phyloP scores from a whole-genome alignment of 306 rosid genomes.

The Elaeagnus macrophylla region DNA sequence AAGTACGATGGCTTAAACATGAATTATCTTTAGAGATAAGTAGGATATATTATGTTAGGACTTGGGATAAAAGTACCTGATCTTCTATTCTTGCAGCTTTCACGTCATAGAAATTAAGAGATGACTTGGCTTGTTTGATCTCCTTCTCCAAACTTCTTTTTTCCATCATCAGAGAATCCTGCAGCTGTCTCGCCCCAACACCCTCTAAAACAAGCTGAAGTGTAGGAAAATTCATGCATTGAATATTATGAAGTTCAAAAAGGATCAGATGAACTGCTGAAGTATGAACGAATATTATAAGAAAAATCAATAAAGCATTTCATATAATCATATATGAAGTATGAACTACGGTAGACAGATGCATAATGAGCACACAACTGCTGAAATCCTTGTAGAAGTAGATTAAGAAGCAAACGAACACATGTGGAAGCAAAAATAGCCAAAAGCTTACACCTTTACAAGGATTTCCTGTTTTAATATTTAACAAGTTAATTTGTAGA shows the following conservation, averaged over 20 bases:
- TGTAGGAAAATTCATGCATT: not conserved
- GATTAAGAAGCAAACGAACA: too few relatives aligned
- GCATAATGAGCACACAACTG: too few relatives aligned
- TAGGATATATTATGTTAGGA: constrained; percentile 1
- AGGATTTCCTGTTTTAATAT: too few relatives aligned
- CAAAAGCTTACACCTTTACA: too few relatives aligned
- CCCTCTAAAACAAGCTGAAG: constrained; percentile 92
- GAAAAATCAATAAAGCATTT: too few relatives aligned
- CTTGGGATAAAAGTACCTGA: constrained; percentile 49
- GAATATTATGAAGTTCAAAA: not conserved
- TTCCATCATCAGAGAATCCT: constrained; percentile 49
- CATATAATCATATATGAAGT: too few relatives aligned
- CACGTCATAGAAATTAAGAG: constrained; percentile 54
- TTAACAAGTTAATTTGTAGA: too few relatives aligned
- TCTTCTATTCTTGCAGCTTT: constrained; percentile 71
- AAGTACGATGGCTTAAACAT: constrained; percentile 8
- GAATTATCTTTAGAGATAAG: not conserved
- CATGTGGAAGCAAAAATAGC: too few relatives aligned
- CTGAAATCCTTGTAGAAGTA: too few relatives aligned
- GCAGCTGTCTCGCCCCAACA: constrained; percentile 59
- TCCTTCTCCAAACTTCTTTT: constrained; percentile 53
- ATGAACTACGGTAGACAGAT: too few relatives aligned
- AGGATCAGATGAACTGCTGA: not conserved
- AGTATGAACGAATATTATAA: not conserved
- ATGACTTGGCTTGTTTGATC: constrained; percentile 55